These are phyloP conservation scores for Cajanus cajan DNA, from an alignment of 306 rosid species.

Conservation along the genomic window DNA sequence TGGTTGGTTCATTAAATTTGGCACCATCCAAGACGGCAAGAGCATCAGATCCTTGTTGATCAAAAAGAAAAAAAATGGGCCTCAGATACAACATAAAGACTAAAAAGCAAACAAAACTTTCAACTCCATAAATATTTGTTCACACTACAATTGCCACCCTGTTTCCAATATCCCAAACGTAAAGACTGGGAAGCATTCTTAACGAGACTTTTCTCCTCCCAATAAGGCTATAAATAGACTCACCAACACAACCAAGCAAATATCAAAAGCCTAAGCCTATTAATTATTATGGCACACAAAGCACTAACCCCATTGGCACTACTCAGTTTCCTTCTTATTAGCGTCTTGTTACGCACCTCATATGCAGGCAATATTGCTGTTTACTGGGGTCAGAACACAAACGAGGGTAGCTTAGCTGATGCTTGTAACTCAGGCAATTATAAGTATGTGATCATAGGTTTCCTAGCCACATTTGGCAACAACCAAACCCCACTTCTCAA, in stretches of 20 bases:
- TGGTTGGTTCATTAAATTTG: no score
- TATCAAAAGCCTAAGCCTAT: not conserved
- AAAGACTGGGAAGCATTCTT: not conserved
- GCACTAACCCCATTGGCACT: not conserved
- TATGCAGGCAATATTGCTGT: not conserved
- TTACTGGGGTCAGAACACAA: conserved; percentile 17
- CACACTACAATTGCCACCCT: not conserved
- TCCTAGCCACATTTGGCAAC: conserved; percentile 17
- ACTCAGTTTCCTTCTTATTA: not conserved
- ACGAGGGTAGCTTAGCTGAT: conserved; percentile 4
- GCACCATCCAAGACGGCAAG: no score
- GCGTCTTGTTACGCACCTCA: not conserved
- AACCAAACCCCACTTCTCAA: not conserved
- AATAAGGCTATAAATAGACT: not conserved
- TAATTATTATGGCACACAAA: not conserved
- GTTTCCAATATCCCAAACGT: not conserved
- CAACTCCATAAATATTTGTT: no score
- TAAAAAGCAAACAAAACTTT: no score
- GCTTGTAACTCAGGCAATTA: conserved; percentile 11
- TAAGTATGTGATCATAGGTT: conserved; percentile 1
- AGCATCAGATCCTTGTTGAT: no score
- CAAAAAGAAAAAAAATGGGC: no score
- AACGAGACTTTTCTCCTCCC: not conserved
- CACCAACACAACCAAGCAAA: not conserved
- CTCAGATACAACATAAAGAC: no score